Conservation (phyloP, 2,329 filamentous ascomycete genomes). For the Fulvia fulva region DNA sequence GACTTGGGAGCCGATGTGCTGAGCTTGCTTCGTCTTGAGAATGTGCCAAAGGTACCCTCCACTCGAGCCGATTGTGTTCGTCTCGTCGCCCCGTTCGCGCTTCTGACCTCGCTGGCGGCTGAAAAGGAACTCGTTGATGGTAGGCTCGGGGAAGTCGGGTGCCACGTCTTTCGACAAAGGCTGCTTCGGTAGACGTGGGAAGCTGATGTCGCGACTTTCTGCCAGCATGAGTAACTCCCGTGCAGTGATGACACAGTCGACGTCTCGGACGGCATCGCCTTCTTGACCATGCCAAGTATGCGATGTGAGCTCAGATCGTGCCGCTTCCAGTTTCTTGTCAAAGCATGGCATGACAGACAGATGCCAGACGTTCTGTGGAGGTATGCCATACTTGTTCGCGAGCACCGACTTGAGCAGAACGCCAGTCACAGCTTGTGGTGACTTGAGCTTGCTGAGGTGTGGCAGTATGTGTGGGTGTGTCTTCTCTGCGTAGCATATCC, state of each 20-base stretch:
- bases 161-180: conserved; percentile 47
- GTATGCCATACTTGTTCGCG: conserved; percentile 65
- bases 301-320: conserved; percentile 80
- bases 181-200: conserved; percentile 65
- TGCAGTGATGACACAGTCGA: conserved; percentile 96
- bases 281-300: conserved; percentile 33
- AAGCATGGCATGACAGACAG: conserved; percentile 97
- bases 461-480: conserved; percentile 91
- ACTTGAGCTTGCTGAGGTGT: conserved; percentile 87
- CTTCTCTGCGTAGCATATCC: conserved; percentile 99
- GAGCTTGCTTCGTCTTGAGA: conserved; percentile 67
- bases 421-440: conserved; percentile 85
- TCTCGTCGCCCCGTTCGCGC: conserved; percentile 25
- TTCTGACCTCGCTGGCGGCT: conserved; percentile 49
- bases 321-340: conserved; percentile 97
- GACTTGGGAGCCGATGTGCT: conserved; percentile 68
- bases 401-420: conserved; percentile 85
- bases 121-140: conserved; percentile 71
- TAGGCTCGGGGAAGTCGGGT: conserved; percentile 67
- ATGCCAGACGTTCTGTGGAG: conserved; percentile 84
- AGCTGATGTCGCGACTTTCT: conserved; percentile 71
- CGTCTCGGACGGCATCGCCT: conserved; percentile 66
- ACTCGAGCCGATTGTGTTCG: conserved; percentile 67
- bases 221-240: conserved; percentile 90
- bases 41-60: conserved; percentile 87